These are phyloP conservation scores for Heterobasidion annosum DNA, from an alignment of 1,284 basidiomycete species.

Conservation along the genomic window DNA sequence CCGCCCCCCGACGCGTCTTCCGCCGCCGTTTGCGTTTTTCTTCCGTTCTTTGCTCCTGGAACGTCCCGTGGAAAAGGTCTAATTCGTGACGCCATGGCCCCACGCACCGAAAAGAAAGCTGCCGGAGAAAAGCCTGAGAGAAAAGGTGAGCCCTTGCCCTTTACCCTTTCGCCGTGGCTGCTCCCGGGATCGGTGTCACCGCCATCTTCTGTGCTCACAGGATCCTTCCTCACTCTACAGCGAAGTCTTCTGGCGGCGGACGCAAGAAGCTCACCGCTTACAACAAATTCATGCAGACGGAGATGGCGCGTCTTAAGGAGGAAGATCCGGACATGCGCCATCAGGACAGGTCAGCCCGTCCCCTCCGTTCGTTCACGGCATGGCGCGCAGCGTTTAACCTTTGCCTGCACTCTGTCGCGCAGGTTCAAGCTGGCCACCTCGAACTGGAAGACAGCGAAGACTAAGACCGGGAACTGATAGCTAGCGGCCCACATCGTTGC, in stretches of 20 bases:
- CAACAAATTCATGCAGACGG: slow-evolving; percentile 75
- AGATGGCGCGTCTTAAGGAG: slow-evolving; percentile 68
- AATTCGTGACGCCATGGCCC: slow-evolving; percentile 6
- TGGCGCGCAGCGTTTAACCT: not conserved
- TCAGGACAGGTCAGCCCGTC: slow-evolving; percentile 52
- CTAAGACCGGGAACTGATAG: slow-evolving; percentile 28
- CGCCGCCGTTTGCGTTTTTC: not conserved
- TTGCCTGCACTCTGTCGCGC: slow-evolving; percentile 8
- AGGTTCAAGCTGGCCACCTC: slow-evolving; percentile 69
- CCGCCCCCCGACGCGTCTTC: slow-evolving; percentile 1
- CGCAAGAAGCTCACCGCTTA: slow-evolving; percentile 56
- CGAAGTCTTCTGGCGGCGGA: slow-evolving; percentile 31
- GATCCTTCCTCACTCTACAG: slow-evolving; percentile 4
- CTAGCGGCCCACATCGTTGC: slow-evolving; percentile 8
- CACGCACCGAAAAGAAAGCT: slow-evolving; percentile 10
- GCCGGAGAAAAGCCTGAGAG: slow-evolving; percentile 13
- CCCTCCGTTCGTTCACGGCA: not conserved
- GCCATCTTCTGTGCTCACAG: slow-evolving; percentile 1
- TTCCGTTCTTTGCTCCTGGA: not conserved
- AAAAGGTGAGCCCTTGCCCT: slow-evolving; percentile 8
- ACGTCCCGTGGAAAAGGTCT: not conserved
- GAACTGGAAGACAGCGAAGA: slow-evolving; percentile 70
- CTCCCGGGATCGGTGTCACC: not conserved
- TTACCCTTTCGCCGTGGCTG: not conserved
- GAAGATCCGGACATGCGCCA: slow-evolving; percentile 60